A percentile compares a stretch with the other conserved stretches of the same genome.
Conservation (phyloP, 2,329 filamentous ascomycete species). For the Ascosphaera acerosa region DNA sequence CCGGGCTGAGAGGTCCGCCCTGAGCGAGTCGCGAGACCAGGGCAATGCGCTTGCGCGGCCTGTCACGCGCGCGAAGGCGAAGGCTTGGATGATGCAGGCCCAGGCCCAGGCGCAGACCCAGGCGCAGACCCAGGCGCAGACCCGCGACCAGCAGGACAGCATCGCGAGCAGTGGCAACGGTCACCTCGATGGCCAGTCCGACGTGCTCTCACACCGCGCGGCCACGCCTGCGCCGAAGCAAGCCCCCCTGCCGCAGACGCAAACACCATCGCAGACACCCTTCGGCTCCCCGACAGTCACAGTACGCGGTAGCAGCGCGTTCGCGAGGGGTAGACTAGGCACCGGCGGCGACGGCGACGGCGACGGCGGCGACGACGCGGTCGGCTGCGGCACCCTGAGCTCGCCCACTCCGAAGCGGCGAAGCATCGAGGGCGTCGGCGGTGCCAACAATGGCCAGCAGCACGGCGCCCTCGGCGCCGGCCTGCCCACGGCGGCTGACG, state of each 20-base stretch:
- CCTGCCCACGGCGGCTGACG: conserved; percentile 13
- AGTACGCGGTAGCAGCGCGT: conserved; percentile 12
- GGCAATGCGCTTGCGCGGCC: background rate
- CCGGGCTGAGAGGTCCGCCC: background rate
- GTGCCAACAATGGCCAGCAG: too few species aligned
- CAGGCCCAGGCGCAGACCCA: too few species aligned
- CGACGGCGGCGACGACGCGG: background rate
- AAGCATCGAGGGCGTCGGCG: conserved; percentile 52
- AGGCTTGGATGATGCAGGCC: too few species aligned
- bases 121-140: too few species aligned
- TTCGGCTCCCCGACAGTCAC: conserved; percentile 10
- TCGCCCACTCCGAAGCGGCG: conserved; percentile 80
- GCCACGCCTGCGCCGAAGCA: background rate
- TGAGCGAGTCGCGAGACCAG: background rate
- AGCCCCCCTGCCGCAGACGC: conserved; percentile 6
- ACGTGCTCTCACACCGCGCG: background rate
- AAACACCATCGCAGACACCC: conserved; percentile 12
- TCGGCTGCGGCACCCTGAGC: too few species aligned
- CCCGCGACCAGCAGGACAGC: background rate
- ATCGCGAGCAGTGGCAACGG: background rate
- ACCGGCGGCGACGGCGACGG: conserved; percentile 65
- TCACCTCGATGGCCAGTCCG: background rate
- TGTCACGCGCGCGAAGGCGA: background rate
- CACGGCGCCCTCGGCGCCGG: too few species aligned
- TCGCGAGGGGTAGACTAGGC: conserved; percentile 53